Base-by-base conservation (phyloP, 176 grass and related monocot species). In the Aegilops umbellulata region DNA sequence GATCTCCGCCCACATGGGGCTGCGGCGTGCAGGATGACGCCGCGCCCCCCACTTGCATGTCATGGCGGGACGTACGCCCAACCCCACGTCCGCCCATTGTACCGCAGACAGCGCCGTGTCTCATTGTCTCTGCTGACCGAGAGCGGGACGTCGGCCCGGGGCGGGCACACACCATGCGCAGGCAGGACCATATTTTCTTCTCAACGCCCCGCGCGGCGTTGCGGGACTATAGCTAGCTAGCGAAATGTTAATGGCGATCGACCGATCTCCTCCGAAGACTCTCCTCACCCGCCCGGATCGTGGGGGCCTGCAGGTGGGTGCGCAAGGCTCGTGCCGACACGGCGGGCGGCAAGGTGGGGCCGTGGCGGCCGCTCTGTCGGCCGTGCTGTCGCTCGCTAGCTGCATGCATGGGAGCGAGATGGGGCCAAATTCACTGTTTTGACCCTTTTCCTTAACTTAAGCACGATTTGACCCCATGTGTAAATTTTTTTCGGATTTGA, bases 301-400 rank as follows among this genome's bases (percentile, higher is more conserved):
- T n/a, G 5, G 25, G 25, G 62, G 25, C 53, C 53, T 57, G 53
- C 19, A 57, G 53, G 47, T 70, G 84, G n/a, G 32, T 24, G 19
- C 44, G 36, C 61, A 23, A 20, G 46, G 46, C 34, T 26, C 26
- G 58, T 84, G 87, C 82, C 86, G 80, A 78, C 80, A 70, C 63
- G 80, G 47, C 38, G 31, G 34, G 46, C 62, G 72, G 86, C 86
- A 88, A 1, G 47, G 20, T 20, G 72, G 72, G 86, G 80, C 79
- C 6, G 11, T 13, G 17, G 53, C 53, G 58, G 69, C 69, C 69
- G 22, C 12, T 36, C 22, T 72, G 69, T 78, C 85, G 58, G 69
- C 36, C 36, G 36, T 72, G 69, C 36, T 15, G 69, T 78, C 85
- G 78, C 57, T 72, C 75, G 55, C 65, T 68, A 49, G 6, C 10